A percentile compares a stretch with the other conserved stretches of the same genome.
These are phyloP conservation scores for Simplicillium aogashimaense DNA, from an alignment of 2,329 filamentous ascomycete species.

Conservation along the genomic window DNA sequence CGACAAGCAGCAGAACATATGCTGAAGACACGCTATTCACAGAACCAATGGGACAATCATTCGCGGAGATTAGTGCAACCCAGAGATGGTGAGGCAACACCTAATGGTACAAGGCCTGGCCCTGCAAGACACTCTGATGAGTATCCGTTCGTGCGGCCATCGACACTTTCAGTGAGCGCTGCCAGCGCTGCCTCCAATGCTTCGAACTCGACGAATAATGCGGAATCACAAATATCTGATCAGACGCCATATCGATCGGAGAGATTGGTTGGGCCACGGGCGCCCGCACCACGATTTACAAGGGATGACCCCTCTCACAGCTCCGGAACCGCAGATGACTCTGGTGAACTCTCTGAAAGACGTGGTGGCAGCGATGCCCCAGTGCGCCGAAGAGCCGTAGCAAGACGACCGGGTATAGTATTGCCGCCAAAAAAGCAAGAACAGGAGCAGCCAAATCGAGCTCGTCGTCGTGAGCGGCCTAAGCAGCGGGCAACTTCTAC, in stretches of 20 bases:
- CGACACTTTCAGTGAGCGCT: slow-evolving; percentile 42
- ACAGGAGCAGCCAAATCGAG: slow-evolving; percentile 9
- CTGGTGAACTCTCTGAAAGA: slow-evolving; percentile 3
- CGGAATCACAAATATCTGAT: slow-evolving; percentile 1
- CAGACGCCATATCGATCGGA: slow-evolving; percentile 9
- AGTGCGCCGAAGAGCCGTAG: slow-evolving; percentile 9
- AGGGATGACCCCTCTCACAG: slow-evolving; percentile 9
- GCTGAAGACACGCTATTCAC: slow-evolving; percentile 19
- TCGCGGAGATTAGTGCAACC: slow-evolving; percentile 38
- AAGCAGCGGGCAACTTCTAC: slow-evolving; percentile 10
- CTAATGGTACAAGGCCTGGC: slow-evolving; percentile 14
- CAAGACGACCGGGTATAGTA: slow-evolving; percentile 8
- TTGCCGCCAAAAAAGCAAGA: slow-evolving; percentile 8
- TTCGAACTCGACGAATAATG: slow-evolving; percentile 23
- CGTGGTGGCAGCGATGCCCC: slow-evolving; percentile 1
- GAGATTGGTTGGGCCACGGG: slow-evolving; percentile 8
- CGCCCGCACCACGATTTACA: slow-evolving; percentile 2
- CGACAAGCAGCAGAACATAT: slow-evolving; percentile 20
- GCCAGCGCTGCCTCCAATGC: slow-evolving; percentile 49
- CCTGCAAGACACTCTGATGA: slow-evolving; percentile 29
- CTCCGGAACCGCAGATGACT: slow-evolving; percentile 10
- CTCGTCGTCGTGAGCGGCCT: slow-evolving; percentile 11
- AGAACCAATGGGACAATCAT: slow-evolving; percentile 43
- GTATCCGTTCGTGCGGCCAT: slow-evolving; percentile 24
- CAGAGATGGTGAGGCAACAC: slow-evolving; percentile 19